Conservation (phyloP, 2,329 filamentous ascomycete species). For the Arthrinium phaeospermum region DNA sequence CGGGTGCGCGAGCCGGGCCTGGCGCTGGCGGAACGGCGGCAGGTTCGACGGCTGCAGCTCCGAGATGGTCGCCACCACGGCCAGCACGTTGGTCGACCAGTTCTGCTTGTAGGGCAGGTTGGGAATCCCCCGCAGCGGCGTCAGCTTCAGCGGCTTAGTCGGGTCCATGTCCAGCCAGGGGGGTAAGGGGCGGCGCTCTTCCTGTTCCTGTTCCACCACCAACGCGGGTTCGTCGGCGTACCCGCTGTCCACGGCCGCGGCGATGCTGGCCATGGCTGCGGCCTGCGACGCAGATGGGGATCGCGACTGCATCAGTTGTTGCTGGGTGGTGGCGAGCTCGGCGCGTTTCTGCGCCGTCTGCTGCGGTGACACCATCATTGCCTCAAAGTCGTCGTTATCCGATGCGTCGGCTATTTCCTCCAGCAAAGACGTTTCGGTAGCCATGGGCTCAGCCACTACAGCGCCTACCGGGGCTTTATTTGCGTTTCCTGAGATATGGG, state of each 20-base stretch:
- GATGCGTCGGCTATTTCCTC: constrained; percentile 30
- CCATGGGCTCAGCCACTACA: constrained; percentile 11
- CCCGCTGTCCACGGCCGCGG: not conserved
- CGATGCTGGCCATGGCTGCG: constrained; percentile 24
- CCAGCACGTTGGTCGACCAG: constrained; percentile 62
- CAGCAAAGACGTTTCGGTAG: constrained; percentile 20
- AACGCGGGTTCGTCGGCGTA: not conserved
- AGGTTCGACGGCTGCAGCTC: constrained; percentile 55
- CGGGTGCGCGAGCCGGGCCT: constrained; percentile 55
- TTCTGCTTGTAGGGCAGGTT: constrained; percentile 62
- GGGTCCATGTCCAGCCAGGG: constrained; percentile 47
- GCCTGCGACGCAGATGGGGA: constrained; percentile 21
- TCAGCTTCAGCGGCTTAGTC: constrained; percentile 56
- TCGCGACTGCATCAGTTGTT: constrained; percentile 1
- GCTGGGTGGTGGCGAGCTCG: constrained; percentile 24
- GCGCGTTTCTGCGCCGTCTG: constrained; percentile 30
- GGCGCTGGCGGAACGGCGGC: constrained; percentile 57
- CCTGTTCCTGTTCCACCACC: not conserved
- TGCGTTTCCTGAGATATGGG: not conserved
- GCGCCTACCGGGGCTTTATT: not conserved
- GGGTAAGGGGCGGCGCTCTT: not conserved
- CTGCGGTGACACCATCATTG: constrained; percentile 37
- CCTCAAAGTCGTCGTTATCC: constrained; percentile 47
- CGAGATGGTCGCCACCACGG: constrained; percentile 54
- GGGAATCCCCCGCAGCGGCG: constrained; percentile 54